These are phyloP conservation scores for Triticum dicoccoides DNA, from an alignment of 176 grass and related monocot species.

Conservation along the genomic window DNA sequence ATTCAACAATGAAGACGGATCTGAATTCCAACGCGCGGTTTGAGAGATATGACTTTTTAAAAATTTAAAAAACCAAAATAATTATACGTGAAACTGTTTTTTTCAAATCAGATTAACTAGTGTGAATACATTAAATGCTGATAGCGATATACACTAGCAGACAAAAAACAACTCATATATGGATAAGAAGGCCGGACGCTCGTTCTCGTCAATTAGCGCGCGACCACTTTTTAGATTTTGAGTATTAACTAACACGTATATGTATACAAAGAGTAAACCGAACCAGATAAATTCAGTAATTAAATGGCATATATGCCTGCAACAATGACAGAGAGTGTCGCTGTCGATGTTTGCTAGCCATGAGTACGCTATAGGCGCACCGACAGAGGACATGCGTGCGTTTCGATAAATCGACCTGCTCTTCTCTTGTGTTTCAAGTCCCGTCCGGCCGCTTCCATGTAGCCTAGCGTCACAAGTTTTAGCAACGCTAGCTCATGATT, in stretches of 20 bases:
- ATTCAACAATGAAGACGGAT: too few relatives aligned
- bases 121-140: too few relatives aligned
- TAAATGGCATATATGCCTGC: background rate
- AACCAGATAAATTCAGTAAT: background rate
- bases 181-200: too few relatives aligned
- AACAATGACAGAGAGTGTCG: background rate
- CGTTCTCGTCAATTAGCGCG: too few relatives aligned
- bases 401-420: background rate
- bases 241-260: background rate
- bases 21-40: too few relatives aligned
- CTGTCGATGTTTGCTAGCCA: background rate
- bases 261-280: background rate
- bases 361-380: background rate
- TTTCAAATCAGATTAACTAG: too few relatives aligned
- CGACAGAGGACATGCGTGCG: constrained; percentile 30
- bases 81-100: too few relatives aligned
- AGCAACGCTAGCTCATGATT: constrained; percentile 15
- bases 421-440: constrained; percentile 37
- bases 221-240: too few relatives aligned
- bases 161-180: too few relatives aligned
- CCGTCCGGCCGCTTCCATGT: constrained; percentile 7
- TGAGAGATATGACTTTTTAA: too few relatives aligned
- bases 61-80: too few relatives aligned
- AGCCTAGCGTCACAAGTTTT: constrained; percentile 41
- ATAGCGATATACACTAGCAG: too few relatives aligned